A percentile compares a stretch with the other conserved stretches of the same genome.
Conservation (phyloP, 176 grass and related monocot species). For the Pontederia crassipes region DNA sequence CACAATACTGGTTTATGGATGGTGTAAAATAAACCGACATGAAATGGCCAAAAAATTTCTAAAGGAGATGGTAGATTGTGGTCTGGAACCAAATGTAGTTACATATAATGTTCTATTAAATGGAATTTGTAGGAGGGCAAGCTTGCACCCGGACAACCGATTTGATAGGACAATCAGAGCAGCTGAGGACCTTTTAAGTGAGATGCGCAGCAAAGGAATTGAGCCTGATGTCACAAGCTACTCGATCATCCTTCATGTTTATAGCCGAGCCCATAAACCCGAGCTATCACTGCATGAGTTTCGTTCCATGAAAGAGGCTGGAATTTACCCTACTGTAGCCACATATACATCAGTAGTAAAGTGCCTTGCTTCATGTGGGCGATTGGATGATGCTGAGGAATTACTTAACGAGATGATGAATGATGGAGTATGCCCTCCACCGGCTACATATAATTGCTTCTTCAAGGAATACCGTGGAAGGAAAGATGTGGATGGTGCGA, state of each 20-base stretch:
- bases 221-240: constrained; percentile 85
- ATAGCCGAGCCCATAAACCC: constrained; percentile 81
- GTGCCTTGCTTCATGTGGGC: constrained; percentile 80
- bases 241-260: constrained; percentile 90
- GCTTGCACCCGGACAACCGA: constrained; percentile 75
- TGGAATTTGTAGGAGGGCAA: constrained; percentile 76
- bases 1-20: constrained; percentile 72
- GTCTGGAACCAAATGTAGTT: constrained; percentile 80
- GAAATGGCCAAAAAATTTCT: constrained; percentile 69
- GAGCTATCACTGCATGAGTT: constrained; percentile 75
- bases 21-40: constrained; percentile 66
- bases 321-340: constrained; percentile 68
- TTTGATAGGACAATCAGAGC: constrained; percentile 78
- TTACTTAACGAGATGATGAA: constrained; percentile 75
- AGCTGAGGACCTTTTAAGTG: constrained; percentile 58
- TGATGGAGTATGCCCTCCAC: constrained; percentile 49
- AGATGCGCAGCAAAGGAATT: constrained; percentile 61
- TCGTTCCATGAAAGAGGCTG: constrained; percentile 56
- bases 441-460: constrained; percentile 82
- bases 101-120: constrained; percentile 91
- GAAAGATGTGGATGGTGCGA: constrained; percentile 51
- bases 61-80: constrained; percentile 62
- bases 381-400: constrained; percentile 52
- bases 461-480: constrained; percentile 89
- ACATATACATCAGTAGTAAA: constrained; percentile 92